Evolutionary conservation across 108 stramenopile species (phyloP).

Genomic region (Skeletonema marinoi): DNA sequence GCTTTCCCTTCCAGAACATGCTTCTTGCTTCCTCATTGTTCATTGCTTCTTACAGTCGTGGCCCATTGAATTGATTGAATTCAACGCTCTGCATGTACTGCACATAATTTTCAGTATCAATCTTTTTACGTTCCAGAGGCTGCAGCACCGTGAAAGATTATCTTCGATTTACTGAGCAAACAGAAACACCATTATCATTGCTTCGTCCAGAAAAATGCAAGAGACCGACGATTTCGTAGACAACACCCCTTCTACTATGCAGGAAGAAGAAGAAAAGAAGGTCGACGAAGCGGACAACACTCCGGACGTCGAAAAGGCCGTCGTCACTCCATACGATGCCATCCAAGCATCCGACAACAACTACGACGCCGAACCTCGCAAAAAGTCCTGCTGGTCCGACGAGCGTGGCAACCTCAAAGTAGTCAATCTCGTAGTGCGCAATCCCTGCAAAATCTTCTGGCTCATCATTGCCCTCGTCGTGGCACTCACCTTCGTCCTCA

Average conservation of each 20-base stretch:
- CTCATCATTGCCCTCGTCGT: conserved; percentile 40
- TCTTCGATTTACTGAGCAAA: too few relatives aligned
- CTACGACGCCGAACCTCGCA: not conserved
- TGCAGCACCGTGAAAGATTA: too few relatives aligned
- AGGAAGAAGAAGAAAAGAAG: not conserved
- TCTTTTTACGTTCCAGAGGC: too few relatives aligned
- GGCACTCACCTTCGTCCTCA: conserved; percentile 35
- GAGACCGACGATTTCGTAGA: not conserved
- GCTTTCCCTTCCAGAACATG: too few relatives aligned
- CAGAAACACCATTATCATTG: too few relatives aligned
- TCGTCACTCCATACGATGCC: not conserved
- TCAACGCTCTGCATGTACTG: too few relatives aligned
- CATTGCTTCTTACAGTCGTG: too few relatives aligned
- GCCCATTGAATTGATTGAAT: too few relatives aligned
- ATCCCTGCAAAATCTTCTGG: conserved; percentile 39
- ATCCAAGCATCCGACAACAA: not conserved
- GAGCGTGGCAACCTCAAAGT: conserved; percentile 56
- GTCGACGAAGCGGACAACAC: not conserved
- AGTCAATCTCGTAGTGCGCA: conserved; percentile 50
- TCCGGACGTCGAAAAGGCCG: not conserved
- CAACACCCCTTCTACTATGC: not conserved
- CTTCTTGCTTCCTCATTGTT: too few relatives aligned
- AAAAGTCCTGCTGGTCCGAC: conserved; percentile 32
- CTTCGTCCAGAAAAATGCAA: not conserved
- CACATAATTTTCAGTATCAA: too few relatives aligned